These are phyloP conservation scores for Alloteropsis angusta DNA, from an alignment of 202 grass and related monocot genomes.

Conservation along the genomic window DNA sequence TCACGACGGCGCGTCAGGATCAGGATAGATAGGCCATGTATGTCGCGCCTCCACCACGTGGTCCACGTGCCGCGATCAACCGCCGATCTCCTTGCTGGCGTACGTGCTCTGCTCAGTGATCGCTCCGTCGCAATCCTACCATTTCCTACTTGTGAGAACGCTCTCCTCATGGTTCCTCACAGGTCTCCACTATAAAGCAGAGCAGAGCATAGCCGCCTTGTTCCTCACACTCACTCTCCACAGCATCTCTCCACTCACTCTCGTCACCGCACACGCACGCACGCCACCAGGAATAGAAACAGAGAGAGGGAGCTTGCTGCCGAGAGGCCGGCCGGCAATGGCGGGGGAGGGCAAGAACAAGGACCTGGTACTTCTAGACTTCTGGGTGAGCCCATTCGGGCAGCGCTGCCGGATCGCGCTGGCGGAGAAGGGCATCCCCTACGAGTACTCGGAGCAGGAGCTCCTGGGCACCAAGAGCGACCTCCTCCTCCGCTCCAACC, in stretches of 20 bases:
- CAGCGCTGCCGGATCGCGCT: constrained; percentile 39
- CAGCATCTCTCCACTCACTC: background rate
- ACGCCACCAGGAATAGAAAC: background rate
- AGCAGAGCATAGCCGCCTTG: background rate
- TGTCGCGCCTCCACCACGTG: too few relatives aligned
- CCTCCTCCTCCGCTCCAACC: constrained; percentile 33
- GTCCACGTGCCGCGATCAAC: too few relatives aligned
- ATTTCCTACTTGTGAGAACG: too few relatives aligned
- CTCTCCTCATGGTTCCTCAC: background rate
- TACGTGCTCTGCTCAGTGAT: too few relatives aligned
- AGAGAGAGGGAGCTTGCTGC: too few relatives aligned
- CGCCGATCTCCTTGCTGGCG: too few relatives aligned
- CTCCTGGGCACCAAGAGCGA: constrained; percentile 20
- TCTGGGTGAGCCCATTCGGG: constrained; percentile 40
- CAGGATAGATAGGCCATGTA: too few relatives aligned
- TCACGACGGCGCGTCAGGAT: too few relatives aligned
- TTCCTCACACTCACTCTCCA: background rate
- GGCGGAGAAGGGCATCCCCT: constrained; percentile 36
- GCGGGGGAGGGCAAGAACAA: background rate
- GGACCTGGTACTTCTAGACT: constrained; percentile 9
- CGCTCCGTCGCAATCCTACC: too few relatives aligned
- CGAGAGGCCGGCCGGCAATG: background rate
- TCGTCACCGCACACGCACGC: background rate
- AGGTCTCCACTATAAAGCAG: background rate
- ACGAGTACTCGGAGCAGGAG: constrained; percentile 32